phyloP scores from a whole-genome alignment of 2,329 filamentous ascomycete genomes.

The Phoma herbarum region DNA sequence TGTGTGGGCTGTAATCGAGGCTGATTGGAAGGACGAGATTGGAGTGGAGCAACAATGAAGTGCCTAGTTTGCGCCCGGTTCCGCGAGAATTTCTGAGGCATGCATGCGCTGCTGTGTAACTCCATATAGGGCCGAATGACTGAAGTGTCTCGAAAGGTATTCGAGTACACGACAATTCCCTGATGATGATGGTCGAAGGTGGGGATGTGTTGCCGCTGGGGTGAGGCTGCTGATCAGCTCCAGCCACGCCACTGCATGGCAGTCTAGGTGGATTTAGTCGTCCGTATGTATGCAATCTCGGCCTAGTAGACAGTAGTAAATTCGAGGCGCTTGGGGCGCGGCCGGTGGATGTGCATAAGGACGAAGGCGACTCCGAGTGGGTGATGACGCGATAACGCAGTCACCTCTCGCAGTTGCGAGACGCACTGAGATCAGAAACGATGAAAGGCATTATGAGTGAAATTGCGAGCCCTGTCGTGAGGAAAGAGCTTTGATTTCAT shows the following conservation, averaged over 20 bases:
- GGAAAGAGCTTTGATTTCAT: conserved; percentile 3
- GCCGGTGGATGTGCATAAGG: background rate
- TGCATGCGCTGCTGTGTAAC: background rate
- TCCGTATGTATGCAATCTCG: background rate
- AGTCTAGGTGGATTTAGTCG: conserved; percentile 5
- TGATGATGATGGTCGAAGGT: background rate
- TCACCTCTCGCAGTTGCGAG: background rate
- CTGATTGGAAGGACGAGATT: conserved; percentile 4
- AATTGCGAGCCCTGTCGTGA: background rate
- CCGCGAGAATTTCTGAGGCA: background rate
- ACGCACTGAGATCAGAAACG: background rate
- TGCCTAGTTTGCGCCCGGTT: background rate
- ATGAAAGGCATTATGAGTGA: background rate
- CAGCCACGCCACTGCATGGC: conserved; percentile 2
- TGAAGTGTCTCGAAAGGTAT: background rate
- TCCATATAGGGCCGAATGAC: background rate
- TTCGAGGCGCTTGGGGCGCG: conserved; percentile 11
- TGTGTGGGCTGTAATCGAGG: background rate
- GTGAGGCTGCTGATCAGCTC: background rate
- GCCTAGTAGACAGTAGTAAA: background rate
- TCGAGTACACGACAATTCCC: background rate
- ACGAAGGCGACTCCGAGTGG: background rate
- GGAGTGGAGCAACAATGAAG: conserved; percentile 5
- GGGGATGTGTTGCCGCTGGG: background rate
- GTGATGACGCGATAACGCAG: background rate